These are phyloP conservation scores for Linnemannia zychae DNA, from an alignment of 192 early-diverging fungal genomes.

Conservation along the genomic window DNA sequence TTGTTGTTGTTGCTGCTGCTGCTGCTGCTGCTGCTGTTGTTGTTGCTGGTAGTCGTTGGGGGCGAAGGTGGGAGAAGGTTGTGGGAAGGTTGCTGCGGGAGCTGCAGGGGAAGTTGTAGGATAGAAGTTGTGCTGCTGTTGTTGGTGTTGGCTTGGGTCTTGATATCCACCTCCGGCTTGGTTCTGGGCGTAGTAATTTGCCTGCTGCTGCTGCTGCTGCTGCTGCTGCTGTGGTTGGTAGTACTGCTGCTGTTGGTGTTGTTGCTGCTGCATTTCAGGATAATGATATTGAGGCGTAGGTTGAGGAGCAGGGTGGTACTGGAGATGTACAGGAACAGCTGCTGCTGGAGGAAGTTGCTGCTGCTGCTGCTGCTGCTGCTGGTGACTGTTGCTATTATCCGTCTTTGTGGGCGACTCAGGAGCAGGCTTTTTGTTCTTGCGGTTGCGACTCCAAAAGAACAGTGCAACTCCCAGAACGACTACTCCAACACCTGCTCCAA, in stretches of 20 bases:
- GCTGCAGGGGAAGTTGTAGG: background rate
- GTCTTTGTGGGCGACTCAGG: background rate
- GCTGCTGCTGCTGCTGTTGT: conserved; percentile 8
- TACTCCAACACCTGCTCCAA: conserved; percentile 26
- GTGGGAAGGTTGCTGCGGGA: background rate
- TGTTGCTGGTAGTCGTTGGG: background rate
- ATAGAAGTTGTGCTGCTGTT: conserved; percentile 18
- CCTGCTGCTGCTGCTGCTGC: conserved; percentile 13
- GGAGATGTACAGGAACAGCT: too few relatives aligned
- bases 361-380: conserved; percentile 16
- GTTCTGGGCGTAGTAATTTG: conserved; percentile 13
- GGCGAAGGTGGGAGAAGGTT: conserved; percentile 17
- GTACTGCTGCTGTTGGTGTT: conserved; percentile 9
- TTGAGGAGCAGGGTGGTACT: background rate
- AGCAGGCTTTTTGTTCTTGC: conserved; percentile 1
- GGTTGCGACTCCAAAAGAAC: conserved; percentile 32
- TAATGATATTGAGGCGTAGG: background rate
- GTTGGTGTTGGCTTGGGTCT: conserved; percentile 16
- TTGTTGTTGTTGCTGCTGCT: conserved; percentile 6
- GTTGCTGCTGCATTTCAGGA: background rate
- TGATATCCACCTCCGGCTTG: background rate
- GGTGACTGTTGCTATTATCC: background rate
- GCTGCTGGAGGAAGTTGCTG: too few relatives aligned
- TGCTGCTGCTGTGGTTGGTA: conserved; percentile 25
- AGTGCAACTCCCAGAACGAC: conserved; percentile 20